Evolutionary conservation across 2,329 filamentous ascomycete genomes (phyloP).

Genomic region (Colletotrichum incanum): DNA sequence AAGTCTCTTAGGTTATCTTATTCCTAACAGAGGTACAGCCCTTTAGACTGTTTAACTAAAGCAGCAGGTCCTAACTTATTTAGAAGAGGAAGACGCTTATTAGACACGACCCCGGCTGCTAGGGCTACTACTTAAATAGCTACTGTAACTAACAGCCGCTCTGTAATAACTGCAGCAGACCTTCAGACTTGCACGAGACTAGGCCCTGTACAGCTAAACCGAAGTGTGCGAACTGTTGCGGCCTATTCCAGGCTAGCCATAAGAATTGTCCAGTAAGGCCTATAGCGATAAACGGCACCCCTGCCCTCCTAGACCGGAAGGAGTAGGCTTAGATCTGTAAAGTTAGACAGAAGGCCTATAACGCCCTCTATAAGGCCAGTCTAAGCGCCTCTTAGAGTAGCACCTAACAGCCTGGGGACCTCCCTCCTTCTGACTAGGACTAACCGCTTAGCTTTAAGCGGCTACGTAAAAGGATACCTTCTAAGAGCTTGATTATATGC

Average conservation of each 20-base stretch:
- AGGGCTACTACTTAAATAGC: constrained; percentile 12
- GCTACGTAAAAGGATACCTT: neutral
- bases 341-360: neutral
- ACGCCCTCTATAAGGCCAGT: neutral
- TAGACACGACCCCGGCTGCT: constrained; percentile 1
- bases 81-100: constrained; percentile 5
- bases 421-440: neutral
- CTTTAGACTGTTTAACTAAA: constrained; percentile 1
- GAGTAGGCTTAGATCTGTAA: neutral
- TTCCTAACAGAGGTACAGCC: neutral
- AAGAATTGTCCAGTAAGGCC: constrained; percentile 2
- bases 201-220: neutral
- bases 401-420: neutral
- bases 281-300: neutral
- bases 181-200: constrained; percentile 2
- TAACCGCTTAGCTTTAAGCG: neutral
- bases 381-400: neutral
- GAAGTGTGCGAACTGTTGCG: neutral
- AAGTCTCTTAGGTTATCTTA: constrained; percentile 2
- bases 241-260: constrained; percentile 1
- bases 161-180: neutral
- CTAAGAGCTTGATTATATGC: neutral
- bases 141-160: neutral
- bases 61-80: constrained; percentile 3
- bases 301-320: neutral